These are phyloP conservation scores for Aspergillus tamarii DNA, from an alignment of 2,329 filamentous ascomycete species.

Conservation along the genomic window DNA sequence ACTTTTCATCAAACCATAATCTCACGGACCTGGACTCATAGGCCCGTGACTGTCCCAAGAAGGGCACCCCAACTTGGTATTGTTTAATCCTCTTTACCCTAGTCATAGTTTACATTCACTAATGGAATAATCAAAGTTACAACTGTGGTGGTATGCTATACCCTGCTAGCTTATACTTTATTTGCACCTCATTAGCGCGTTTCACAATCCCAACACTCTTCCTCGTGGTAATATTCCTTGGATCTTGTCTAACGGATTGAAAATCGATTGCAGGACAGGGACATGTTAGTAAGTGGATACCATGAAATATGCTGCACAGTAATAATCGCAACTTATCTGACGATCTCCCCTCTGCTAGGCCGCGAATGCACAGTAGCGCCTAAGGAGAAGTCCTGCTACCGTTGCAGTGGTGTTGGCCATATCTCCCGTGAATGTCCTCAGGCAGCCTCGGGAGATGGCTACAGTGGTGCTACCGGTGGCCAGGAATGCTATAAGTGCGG, in stretches of 20 bases:
- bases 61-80: constrained; percentile 80
- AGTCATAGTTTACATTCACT: constrained; percentile 5
- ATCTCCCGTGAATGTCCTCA: constrained; percentile 77
- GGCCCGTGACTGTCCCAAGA: constrained; percentile 85
- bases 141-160: constrained; percentile 72
- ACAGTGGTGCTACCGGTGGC: constrained; percentile 51
- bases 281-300: constrained; percentile 70
- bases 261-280: constrained; percentile 57
- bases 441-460: constrained; percentile 49
- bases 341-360: constrained; percentile 53
- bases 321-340: constrained; percentile 1
- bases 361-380: constrained; percentile 88
- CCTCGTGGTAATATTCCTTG: constrained; percentile 4
- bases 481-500: constrained; percentile 98
- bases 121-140: constrained; percentile 59
- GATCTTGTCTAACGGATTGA: constrained; percentile 21
- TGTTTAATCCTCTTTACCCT: constrained; percentile 33
- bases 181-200: neutral
- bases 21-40: constrained; percentile 41
- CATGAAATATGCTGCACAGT: neutral
- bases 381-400: constrained; percentile 77
- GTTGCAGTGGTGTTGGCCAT: constrained; percentile 77
- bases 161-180: constrained; percentile 7
- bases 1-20: constrained; percentile 11
- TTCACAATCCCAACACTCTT: neutral